Evolutionary conservation across 164 flowering plant species (phyloP).

Genomic region (Taxillus chinensis): DNA sequence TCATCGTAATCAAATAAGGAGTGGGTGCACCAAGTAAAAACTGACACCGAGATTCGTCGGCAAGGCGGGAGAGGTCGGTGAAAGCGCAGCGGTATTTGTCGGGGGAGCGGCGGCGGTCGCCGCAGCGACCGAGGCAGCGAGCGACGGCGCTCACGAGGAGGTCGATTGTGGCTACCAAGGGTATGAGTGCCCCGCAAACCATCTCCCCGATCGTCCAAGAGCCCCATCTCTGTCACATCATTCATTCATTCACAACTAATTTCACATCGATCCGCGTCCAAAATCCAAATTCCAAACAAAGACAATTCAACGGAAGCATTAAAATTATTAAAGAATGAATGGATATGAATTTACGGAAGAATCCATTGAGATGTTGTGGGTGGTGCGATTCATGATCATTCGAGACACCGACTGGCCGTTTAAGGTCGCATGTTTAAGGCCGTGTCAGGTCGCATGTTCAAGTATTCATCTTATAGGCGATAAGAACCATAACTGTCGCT

Average conservation of each 20-base stretch:
- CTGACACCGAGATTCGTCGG: slow-evolving; percentile 39
- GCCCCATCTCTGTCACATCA: slow-evolving; percentile 22
- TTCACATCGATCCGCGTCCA: neutral
- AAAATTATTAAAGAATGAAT: no score
- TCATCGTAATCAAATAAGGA: neutral
- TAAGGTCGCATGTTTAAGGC: no score
- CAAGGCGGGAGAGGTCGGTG: slow-evolving; percentile 28
- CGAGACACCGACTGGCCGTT: no score
- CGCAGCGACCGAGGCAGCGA: slow-evolving; percentile 31
- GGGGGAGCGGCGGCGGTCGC: slow-evolving; percentile 8
- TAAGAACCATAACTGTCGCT: no score
- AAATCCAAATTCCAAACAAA: no score
- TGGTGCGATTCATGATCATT: no score
- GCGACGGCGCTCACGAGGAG: slow-evolving; percentile 16
- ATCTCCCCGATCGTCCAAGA: slow-evolving; percentile 33
- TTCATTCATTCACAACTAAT: neutral
- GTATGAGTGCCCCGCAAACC: slow-evolving; percentile 35
- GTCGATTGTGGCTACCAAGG: slow-evolving; percentile 31
- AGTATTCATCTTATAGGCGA: no score
- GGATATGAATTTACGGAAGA: no score
- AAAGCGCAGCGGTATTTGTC: slow-evolving; percentile 2
- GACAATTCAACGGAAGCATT: no score
- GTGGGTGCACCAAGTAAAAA: neutral
- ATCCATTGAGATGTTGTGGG: no score
- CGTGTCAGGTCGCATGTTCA: no score